Percentiles rank a stretch among this genome's conserved stretches.
Evolutionary conservation across 2,329 filamentous ascomycete genomes (phyloP).

Genomic region (Pseudopithomyces maydicus): DNA sequence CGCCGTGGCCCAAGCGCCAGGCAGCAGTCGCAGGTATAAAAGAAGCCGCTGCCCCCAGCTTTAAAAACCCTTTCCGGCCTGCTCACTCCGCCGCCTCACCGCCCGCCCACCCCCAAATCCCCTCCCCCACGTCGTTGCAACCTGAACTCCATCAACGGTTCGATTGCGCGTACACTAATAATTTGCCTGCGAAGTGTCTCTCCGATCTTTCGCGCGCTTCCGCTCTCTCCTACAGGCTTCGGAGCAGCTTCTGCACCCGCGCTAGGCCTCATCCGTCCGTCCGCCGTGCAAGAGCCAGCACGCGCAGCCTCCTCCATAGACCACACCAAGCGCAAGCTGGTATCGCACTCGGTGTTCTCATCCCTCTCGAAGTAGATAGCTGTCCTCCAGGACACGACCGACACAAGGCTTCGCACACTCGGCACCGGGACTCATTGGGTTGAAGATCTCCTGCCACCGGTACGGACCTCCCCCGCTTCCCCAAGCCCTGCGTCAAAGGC

Average conservation of each 20-base stretch:
- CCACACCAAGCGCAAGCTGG: conserved; percentile 49
- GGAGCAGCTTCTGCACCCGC: conserved; percentile 31
- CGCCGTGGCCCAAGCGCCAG: conserved; percentile 11
- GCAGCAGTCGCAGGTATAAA: conserved; percentile 27
- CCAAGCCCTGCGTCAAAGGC: conserved; percentile 21
- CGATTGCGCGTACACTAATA: conserved; percentile 39
- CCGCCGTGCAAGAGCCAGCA: conserved; percentile 35
- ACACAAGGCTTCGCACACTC: conserved; percentile 35
- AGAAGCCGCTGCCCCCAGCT: conserved; percentile 23
- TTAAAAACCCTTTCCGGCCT: conserved; percentile 34
- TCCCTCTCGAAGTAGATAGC: conserved; percentile 28
- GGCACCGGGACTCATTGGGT: conserved; percentile 89
- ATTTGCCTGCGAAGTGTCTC: conserved; percentile 23
- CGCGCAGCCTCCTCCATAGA: conserved; percentile 25
- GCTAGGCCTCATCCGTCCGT: conserved; percentile 35
- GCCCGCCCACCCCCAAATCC: conserved; percentile 18
- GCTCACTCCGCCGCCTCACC: conserved; percentile 24
- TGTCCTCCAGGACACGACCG: conserved; percentile 32
- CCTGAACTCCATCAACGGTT: conserved; percentile 27
- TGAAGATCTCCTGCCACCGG: conserved; percentile 88
- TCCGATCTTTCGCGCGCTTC: conserved; percentile 33
- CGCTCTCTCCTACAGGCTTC: conserved; percentile 34
- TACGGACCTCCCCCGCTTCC: conserved; percentile 47
- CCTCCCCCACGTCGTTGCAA: conserved; percentile 33
- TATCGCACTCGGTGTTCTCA: conserved; percentile 45